Evolutionary conservation across 1,284 basidiomycete genomes (phyloP).

Genomic region (Ustilago trichophora): DNA sequence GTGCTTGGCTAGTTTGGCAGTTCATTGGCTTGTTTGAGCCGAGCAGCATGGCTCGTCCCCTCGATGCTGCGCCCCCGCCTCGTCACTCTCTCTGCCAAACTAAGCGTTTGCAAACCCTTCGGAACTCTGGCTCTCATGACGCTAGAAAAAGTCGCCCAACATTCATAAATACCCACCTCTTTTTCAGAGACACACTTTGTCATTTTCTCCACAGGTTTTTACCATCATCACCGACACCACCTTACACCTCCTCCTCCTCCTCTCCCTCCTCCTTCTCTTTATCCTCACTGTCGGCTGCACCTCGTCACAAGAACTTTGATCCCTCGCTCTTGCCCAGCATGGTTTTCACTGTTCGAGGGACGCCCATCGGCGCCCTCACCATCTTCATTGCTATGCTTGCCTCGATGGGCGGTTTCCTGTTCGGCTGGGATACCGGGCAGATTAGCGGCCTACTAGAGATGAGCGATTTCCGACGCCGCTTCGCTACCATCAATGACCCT

Average conservation of each 20-base stretch:
- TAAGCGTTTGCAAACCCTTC: not conserved
- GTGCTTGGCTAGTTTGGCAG: too few relatives aligned
- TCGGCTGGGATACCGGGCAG: constrained; percentile 76
- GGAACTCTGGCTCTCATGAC: not conserved
- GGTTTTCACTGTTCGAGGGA: constrained; percentile 48
- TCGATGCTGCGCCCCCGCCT: too few relatives aligned
- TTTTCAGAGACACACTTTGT: too few relatives aligned
- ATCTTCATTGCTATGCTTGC: constrained; percentile 77
- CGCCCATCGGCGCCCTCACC: constrained; percentile 69
- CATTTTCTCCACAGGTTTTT: not conserved
- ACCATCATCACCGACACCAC: too few relatives aligned
- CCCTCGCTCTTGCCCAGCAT: constrained; percentile 10
- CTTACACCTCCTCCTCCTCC: not conserved
- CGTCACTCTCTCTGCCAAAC: not conserved
- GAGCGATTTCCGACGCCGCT: constrained; percentile 76
- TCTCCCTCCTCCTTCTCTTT: not conserved
- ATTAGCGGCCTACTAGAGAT: constrained; percentile 81
- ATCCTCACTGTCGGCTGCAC: not conserved
- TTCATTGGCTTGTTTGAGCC: too few relatives aligned
- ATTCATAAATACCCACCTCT: constrained; percentile 1
- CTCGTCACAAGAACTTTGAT: not conserved
- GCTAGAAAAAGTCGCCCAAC: not conserved
- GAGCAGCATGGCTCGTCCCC: too few relatives aligned
- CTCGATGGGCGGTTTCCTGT: constrained; percentile 81
- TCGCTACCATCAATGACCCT: constrained; percentile 67